Conservation (phyloP, 306 rosid genomes). For the Cucurbita moschata region DNA sequence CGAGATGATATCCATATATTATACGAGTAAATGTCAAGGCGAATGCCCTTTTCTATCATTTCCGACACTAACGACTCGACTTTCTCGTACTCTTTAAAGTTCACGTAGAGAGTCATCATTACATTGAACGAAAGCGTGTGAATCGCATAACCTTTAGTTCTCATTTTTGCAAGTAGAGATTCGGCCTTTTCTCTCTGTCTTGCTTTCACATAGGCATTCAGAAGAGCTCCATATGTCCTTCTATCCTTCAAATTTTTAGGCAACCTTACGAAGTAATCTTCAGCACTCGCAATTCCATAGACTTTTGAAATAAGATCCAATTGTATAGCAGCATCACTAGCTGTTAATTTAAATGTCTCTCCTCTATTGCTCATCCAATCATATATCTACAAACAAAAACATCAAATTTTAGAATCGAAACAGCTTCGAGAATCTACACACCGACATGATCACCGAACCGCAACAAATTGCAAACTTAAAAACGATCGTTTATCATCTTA, state of each 20-base stretch:
- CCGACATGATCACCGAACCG: background rate
- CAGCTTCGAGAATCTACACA: background rate
- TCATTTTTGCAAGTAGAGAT: constrained; percentile 58
- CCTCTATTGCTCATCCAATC: constrained; percentile 82
- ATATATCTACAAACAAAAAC: constrained; percentile 40
- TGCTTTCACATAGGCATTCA: constrained; percentile 58
- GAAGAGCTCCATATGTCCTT: constrained; percentile 72
- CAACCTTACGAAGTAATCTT: constrained; percentile 51
- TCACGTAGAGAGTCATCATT: constrained; percentile 96
- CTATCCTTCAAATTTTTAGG: constrained; percentile 39
- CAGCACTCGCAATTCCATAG: constrained; percentile 58
- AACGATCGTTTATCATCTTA: background rate
- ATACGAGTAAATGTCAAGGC: constrained; percentile 72
- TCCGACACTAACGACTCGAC: constrained; percentile 66
- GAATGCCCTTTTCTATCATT: constrained; percentile 47
- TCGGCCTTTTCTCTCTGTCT: constrained; percentile 63
- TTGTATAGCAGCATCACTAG: constrained; percentile 78
- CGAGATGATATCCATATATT: constrained; percentile 86
- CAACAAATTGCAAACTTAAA: background rate
- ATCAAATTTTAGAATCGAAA: background rate
- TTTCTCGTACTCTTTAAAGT: constrained; percentile 57
- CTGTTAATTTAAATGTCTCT: constrained; percentile 63
- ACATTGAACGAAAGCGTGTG: constrained; percentile 75
- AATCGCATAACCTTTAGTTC: constrained; percentile 44
- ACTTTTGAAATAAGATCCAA: constrained; percentile 78